Conservation (phyloP, 192 early-diverging fungal species). For the Coemansia sp. region DNA sequence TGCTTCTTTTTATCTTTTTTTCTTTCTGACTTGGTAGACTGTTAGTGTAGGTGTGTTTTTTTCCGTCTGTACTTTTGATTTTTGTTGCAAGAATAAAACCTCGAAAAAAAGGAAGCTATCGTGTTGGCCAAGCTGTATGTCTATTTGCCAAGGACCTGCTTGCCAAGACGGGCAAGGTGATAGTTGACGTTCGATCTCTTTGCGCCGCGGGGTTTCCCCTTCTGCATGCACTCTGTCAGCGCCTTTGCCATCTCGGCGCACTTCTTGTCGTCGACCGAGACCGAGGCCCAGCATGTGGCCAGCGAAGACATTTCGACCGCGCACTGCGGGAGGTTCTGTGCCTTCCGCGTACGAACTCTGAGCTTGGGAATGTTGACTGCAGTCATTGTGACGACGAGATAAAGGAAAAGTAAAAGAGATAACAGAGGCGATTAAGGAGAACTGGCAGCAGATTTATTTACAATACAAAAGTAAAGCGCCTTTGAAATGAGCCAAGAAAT, state of each 20-base stretch:
- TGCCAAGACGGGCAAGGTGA: conserved; percentile 49
- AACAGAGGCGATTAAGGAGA: background rate
- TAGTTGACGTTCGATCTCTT: conserved; percentile 43
- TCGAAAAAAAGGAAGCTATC: background rate
- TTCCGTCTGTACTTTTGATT: too few species aligned
- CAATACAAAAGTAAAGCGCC: background rate
- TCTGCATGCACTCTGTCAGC: conserved; percentile 46
- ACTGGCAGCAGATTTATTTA: conserved; percentile 1
- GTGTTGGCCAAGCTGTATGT: background rate
- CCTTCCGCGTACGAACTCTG: conserved; percentile 35
- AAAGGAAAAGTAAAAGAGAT: background rate
- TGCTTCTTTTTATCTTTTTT: background rate
- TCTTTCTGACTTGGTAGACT: too few species aligned
- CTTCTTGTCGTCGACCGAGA: conserved; percentile 37
- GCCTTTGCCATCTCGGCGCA: conserved; percentile 35
- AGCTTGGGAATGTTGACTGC: conserved; percentile 45
- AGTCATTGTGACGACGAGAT: conserved; percentile 17
- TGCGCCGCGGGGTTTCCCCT: conserved; percentile 9
- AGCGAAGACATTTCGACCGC: conserved; percentile 51
- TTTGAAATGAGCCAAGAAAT: background rate
- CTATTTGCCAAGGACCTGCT: conserved; percentile 50
- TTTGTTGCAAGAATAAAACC: background rate
- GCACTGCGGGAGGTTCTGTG: conserved; percentile 33
- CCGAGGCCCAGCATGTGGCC: conserved; percentile 51
- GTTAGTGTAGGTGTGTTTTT: background rate